phyloP scores from a whole-genome alignment of 2,329 filamentous ascomycete genomes.

The Tolypocladium cylindrosporum region DNA sequence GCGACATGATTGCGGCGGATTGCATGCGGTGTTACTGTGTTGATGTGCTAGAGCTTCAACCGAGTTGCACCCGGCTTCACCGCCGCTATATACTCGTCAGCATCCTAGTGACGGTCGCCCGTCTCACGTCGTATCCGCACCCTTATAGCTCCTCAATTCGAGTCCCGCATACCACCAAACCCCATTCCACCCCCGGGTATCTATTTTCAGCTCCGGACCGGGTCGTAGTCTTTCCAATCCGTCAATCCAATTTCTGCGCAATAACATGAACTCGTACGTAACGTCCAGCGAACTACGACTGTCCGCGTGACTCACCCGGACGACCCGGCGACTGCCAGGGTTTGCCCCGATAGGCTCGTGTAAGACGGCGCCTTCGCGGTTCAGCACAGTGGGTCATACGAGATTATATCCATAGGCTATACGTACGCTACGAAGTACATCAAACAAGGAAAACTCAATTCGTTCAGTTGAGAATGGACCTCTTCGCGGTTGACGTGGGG shows the following conservation, averaged over 20 bases:
- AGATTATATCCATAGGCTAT: neutral
- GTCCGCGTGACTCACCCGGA: neutral
- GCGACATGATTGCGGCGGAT: neutral
- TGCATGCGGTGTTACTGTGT: neutral
- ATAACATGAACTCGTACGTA: neutral
- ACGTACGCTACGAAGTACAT: neutral
- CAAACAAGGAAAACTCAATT: neutral
- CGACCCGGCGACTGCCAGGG: neutral
- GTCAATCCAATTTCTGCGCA: neutral
- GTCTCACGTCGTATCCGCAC: neutral
- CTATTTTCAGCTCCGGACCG: neutral
- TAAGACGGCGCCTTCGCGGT: neutral
- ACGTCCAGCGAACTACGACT: neutral
- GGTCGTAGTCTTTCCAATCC: neutral
- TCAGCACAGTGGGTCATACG: neutral
- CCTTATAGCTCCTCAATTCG: neutral
- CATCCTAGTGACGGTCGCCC: neutral
- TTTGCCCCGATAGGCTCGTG: neutral
- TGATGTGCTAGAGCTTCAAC: neutral
- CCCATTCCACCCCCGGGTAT: neutral
- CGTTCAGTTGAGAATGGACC: neutral
- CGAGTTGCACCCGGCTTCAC: neutral
- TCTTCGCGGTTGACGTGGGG: neutral
- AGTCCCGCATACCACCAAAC: neutral
- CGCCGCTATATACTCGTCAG: neutral